Evolutionary conservation across 2,329 filamentous ascomycete genomes (phyloP).

Genomic region (Camillea tinctor): DNA sequence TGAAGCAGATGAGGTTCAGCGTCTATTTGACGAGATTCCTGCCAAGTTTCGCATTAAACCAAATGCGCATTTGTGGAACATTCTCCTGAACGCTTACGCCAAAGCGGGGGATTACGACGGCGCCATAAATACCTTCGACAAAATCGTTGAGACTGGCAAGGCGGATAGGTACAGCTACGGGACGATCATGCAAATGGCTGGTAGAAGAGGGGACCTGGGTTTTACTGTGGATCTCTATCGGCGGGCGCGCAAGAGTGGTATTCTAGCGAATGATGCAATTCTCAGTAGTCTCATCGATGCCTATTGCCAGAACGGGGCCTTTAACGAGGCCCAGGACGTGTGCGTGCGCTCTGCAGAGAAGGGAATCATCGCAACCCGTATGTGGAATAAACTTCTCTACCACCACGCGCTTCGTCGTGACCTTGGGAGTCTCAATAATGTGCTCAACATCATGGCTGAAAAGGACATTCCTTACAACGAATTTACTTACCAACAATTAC

Average conservation of each 20-base stretch:
- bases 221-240: constrained; percentile 64
- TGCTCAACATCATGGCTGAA: constrained; percentile 50
- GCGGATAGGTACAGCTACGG: constrained; percentile 67
- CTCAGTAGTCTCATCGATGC: constrained; percentile 65
- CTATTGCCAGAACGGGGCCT: constrained; percentile 58
- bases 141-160: constrained; percentile 48
- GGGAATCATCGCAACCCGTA: constrained; percentile 52
- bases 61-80: constrained; percentile 68
- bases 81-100: constrained; percentile 69
- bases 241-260: constrained; percentile 53
- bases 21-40: constrained; percentile 62
- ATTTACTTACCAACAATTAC: constrained; percentile 49
- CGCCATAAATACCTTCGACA: constrained; percentile 62
- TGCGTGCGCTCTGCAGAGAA: constrained; percentile 55
- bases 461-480: constrained; percentile 46
- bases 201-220: constrained; percentile 70
- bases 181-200: constrained; percentile 71
- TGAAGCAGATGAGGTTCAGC: constrained; percentile 57
- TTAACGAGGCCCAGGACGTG: constrained; percentile 56
- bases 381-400: constrained; percentile 78
- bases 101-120: constrained; percentile 66
- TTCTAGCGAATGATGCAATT: constrained; percentile 57
- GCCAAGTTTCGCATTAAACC: constrained; percentile 55
- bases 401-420: constrained; percentile 64
- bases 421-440: constrained; percentile 46